Evolutionary conservation across 78 protist species (phyloP).

Genomic region (Chrysochromulina parva): DNA sequence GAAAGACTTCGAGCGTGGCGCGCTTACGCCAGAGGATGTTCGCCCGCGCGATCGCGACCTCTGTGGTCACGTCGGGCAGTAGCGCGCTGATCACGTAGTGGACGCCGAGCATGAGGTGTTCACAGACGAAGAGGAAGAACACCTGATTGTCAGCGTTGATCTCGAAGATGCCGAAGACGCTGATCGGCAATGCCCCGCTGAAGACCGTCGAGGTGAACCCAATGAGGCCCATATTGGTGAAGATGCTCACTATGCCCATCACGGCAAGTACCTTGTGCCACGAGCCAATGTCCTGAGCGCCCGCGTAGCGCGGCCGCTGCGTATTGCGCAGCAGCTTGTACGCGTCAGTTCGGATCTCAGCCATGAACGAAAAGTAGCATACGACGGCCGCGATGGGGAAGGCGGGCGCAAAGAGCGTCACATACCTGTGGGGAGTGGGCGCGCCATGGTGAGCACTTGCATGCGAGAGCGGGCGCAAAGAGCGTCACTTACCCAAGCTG

Average conservation of each 20-base stretch:
- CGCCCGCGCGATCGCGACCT: no score
- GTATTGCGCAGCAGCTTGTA: not conserved
- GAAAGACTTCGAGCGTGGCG: no score
- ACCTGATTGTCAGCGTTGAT: no score
- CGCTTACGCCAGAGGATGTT: no score
- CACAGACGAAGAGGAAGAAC: no score
- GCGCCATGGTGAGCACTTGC: no score
- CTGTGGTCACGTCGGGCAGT: no score
- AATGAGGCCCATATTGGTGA: not conserved
- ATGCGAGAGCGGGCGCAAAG: no score
- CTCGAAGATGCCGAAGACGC: not conserved
- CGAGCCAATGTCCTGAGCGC: slow-evolving; percentile 10
- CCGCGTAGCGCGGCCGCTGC: not conserved
- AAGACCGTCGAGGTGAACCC: not conserved
- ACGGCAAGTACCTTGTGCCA: not conserved
- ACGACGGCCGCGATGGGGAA: not conserved
- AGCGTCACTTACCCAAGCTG: not conserved
- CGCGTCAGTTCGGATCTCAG: not conserved
- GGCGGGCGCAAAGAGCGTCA: not conserved
- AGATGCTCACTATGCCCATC: not conserved
- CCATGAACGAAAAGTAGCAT: not conserved
- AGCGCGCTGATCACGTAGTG: no score
- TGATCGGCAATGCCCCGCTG: not conserved
- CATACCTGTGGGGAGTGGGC: no score
- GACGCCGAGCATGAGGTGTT: no score